Percentiles rank a stretch among this genome's conserved stretches.
Conservation (phyloP, 345 rosid genomes). For the Citropsis articulata region DNA sequence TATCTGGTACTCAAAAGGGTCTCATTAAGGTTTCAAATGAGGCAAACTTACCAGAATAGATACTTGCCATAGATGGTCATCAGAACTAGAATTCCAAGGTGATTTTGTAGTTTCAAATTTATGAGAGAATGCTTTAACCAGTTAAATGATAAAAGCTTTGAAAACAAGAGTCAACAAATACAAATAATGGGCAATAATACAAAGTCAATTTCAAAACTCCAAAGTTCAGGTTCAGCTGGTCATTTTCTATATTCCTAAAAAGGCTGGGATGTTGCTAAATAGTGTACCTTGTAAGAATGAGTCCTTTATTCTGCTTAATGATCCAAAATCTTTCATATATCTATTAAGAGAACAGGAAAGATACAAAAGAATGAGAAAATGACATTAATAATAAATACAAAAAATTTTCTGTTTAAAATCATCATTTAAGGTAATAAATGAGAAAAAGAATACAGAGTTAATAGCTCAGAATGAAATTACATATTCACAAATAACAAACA, state of each 20-base stretch:
- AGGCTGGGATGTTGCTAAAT: not conserved
- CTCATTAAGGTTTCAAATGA: not conserved
- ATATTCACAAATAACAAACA: not conserved
- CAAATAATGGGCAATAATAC: not conserved
- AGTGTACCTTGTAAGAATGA: not conserved
- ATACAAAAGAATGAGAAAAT: not conserved
- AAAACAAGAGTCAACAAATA: not conserved
- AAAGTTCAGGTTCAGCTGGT: not conserved
- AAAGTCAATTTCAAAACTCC: not conserved
- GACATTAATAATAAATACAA: not conserved
- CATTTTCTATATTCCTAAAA: not conserved
- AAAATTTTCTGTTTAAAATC: not conserved
- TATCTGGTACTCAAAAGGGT: not conserved
- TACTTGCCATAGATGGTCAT: not conserved
- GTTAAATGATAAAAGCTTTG: too few relatives aligned
- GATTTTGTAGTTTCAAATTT: not conserved
- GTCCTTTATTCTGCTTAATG: constrained; percentile 14
- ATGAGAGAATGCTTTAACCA: not conserved
- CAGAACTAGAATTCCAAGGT: not conserved
- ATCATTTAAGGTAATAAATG: not conserved
- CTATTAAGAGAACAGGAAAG: constrained; percentile 22
- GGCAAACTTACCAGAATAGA: not conserved
- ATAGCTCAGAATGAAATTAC: not conserved
- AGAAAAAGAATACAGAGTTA: not conserved
- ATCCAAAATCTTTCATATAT: constrained; percentile 53